Evolutionary conservation across 805 yeast species (phyloP), one percentile per base, ranked within the genome.

Genomic region (Wickerhamiella cacticola): DNA sequence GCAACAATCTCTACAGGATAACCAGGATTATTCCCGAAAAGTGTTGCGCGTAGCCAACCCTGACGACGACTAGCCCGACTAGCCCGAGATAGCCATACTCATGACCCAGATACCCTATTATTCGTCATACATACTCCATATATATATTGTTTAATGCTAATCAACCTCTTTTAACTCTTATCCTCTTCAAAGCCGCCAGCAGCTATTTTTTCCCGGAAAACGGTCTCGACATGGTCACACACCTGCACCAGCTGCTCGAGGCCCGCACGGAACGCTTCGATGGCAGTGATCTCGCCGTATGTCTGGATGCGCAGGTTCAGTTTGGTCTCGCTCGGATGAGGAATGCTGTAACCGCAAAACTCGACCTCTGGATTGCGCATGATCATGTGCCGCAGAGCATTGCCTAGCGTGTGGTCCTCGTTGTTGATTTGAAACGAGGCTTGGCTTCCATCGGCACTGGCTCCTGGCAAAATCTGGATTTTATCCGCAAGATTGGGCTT

Each of bases 301-400:
- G 98, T 92, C 68, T 92, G 98, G 53, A 92, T 86, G 68, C 98
- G 78, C 49, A 92, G 64, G 67, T 92, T 86, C 66, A 92, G 70
- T 56, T 82, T 81, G 52, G 85, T 73, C 67, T 92, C 98, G 29
- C 95, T 84, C 16, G 98, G 98, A 66, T 92, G 98, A 9, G 98
- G 98, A 56, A 92, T 92, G 39, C 96, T 86, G 68, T 92, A 92
- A 49, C 98, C 98, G 62, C 97, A 89, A 64, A 92, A 92, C 62
- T 92, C 98, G 22, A 92, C 98, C 55, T 87, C 94, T 33, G 96
- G 96, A 61, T 92, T 92, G 68, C 89, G 88, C 95, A 92, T 87
- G 57, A 92, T 86, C 63, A 89, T 79, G 66, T 87, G 88, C 63
- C 96, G 79, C 46, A 92, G 74, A 5, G 97, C 82, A 60, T 92